Conservation (phyloP, 1,284 basidiomycete species). For the Lentinula novae-zelandiae region DNA sequence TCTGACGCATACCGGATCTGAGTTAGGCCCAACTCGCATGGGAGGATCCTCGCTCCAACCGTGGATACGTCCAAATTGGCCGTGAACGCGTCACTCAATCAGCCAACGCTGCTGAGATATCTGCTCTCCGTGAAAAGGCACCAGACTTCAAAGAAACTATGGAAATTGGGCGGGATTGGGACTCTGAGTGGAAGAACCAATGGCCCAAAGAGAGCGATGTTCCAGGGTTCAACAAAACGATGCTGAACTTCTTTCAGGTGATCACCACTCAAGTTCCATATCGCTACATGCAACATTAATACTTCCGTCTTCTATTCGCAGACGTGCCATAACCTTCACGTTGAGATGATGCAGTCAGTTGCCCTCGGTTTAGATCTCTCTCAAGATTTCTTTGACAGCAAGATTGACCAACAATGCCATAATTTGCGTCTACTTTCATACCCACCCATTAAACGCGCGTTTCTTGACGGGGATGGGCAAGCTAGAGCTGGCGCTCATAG, state of each 20-base stretch:
- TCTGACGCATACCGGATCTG: background rate
- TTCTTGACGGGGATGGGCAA: conserved; percentile 63
- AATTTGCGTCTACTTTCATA: conserved; percentile 76
- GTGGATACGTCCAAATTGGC: conserved; percentile 78
- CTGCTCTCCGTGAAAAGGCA: conserved; percentile 61
- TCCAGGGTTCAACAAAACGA: conserved; percentile 66
- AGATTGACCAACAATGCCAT: conserved; percentile 72
- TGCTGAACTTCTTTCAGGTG: conserved; percentile 73
- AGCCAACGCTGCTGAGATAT: conserved; percentile 70
- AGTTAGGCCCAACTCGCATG: conserved; percentile 58
- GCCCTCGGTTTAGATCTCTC: conserved; percentile 73
- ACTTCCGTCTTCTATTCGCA: conserved; percentile 21
- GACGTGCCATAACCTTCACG: conserved; percentile 75
- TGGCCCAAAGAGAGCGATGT: conserved; percentile 69
- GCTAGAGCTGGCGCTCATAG: conserved; percentile 81
- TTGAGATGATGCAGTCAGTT: conserved; percentile 74
- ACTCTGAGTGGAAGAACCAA: conserved; percentile 68
- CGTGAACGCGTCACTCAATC: conserved; percentile 80
- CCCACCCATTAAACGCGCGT: conserved; percentile 58
- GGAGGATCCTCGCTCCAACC: conserved; percentile 79
- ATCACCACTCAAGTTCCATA: conserved; percentile 9
- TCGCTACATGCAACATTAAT: background rate
- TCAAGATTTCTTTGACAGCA: conserved; percentile 71
- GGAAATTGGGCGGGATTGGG: conserved; percentile 84
- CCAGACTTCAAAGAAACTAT: conserved; percentile 83